Evolutionary conservation across 345 rosid genomes (phyloP), one percentile per base, ranked within the genome.

Genomic region (Linum tenue): DNA sequence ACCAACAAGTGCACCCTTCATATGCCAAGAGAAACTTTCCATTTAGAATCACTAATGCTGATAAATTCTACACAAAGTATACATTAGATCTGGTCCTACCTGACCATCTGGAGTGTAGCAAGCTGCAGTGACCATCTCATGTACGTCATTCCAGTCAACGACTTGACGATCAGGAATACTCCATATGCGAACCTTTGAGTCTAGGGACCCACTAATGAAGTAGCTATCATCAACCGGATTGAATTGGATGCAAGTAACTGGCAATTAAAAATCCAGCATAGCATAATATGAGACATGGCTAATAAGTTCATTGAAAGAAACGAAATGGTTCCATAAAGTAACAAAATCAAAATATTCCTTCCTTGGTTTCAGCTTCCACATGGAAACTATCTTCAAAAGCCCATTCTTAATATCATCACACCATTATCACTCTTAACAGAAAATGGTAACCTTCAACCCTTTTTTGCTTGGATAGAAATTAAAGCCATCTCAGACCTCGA

Each of bases 241-340:
- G 73, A 94, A 94, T 74, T 94, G 99, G 83, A 94, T 88, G 88
- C 96, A 94, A 70, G 99, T 94, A 69, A 94, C 99, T 94, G 91
- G 56, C 36, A 79, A 69, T 75, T 60, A 67, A 41, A 73, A 73
- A 70, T 64, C 39, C 50, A 78, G 59, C 39, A 4, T 22, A 9
- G 40, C 50, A 62, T n/a, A 68, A 57, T 12, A 3, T 4, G 40
- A 70, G 75, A 66, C 71, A 73, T 70, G 36, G 42, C 35, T 11
- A 41, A 10, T 9, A 59, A 50, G 0, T 56, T 56, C 2, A 37
- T 7, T 1, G 60, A 66, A 62, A n/a, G 39, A 55, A 75, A 22
- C 59, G 39, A 22, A 22, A 41, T 3, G 53, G 53, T 48, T 1
- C 14, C 53, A 48, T 9, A 37, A 53, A 14, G 15, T 37, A 37